Percentiles rank a stretch among this genome's conserved stretches.
These are phyloP conservation scores for Neurospora africana DNA, from an alignment of 495 filamentous ascomycete species.

Conservation along the genomic window DNA sequence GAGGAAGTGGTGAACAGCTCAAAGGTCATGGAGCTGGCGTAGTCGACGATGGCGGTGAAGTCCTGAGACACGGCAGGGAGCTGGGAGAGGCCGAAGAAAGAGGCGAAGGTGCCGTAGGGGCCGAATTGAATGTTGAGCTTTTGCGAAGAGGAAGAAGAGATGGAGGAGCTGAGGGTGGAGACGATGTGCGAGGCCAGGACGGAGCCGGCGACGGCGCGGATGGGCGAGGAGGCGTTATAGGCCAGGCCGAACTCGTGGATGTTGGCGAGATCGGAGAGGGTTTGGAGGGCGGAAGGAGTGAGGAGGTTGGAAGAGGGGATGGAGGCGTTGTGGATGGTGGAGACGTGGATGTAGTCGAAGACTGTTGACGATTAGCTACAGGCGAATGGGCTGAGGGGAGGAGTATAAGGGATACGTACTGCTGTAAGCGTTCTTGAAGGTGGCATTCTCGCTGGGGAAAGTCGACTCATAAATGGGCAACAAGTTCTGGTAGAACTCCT, in stretches of 20 bases:
- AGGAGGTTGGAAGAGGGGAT: slow-evolving; percentile 42
- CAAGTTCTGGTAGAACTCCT: slow-evolving; percentile 53
- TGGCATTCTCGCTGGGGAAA: slow-evolving; percentile 42
- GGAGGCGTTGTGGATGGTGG: slow-evolving; percentile 56
- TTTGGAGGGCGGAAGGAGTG: slow-evolving; percentile 37
- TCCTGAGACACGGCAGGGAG: slow-evolving; percentile 44
- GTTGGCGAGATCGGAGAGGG: slow-evolving; percentile 56
- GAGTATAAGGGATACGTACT: slow-evolving; percentile 23
- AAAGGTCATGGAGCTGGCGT: slow-evolving; percentile 58
- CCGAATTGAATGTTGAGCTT: slow-evolving; percentile 61
- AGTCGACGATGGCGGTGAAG: slow-evolving; percentile 61
- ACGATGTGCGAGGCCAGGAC: slow-evolving; percentile 59
- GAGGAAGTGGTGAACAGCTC: slow-evolving; percentile 58
- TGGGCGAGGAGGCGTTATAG: slow-evolving; percentile 30
- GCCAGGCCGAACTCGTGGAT: slow-evolving; percentile 58
- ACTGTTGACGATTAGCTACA: slow-evolving; percentile 36
- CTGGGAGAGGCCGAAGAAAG: slow-evolving; percentile 61
- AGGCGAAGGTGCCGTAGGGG: slow-evolving; percentile 57
- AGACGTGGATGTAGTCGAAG: slow-evolving; percentile 68
- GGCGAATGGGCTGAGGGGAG: background rate
- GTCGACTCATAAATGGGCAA: slow-evolving; percentile 50
- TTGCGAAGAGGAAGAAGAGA: slow-evolving; percentile 29
- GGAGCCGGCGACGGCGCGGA: slow-evolving; percentile 43
- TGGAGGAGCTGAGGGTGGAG: slow-evolving; percentile 48
- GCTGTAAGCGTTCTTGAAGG: slow-evolving; percentile 62